Percentiles rank a stretch among this genome's conserved stretches.
Evolutionary conservation across 495 filamentous ascomycete genomes (phyloP).

Genomic region (Aspergillus incahuasiensis): DNA sequence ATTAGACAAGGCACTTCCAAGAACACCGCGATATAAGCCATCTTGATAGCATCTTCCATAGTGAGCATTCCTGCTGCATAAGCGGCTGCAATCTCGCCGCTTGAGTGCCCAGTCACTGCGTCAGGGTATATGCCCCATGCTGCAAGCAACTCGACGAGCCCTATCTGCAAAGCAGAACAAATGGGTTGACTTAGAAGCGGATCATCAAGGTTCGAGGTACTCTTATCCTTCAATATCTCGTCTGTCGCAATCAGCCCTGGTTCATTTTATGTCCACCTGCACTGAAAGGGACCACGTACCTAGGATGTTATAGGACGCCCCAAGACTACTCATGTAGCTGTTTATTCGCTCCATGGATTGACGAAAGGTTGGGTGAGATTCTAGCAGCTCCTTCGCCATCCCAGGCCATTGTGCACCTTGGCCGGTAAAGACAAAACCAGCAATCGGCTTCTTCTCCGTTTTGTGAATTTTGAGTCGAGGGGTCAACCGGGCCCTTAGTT

Average conservation of each 20-base stretch:
- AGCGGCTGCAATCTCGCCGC: constrained; percentile 40
- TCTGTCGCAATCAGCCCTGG: neutral
- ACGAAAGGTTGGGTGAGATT: constrained; percentile 23
- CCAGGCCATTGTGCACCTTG: constrained; percentile 41
- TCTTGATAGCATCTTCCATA: constrained; percentile 25
- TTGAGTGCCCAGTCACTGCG: constrained; percentile 36
- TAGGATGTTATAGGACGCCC: constrained; percentile 2
- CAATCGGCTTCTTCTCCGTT: constrained; percentile 15
- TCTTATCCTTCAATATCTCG: neutral
- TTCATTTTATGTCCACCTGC: neutral
- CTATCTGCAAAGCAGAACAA: constrained; percentile 37
- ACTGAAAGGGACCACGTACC: neutral
- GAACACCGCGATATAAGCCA: constrained; percentile 36
- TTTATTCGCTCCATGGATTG: constrained; percentile 18
- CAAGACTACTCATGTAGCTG: constrained; percentile 15
- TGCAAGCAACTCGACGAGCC: constrained; percentile 28
- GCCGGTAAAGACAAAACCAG: constrained; percentile 34
- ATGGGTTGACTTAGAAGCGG: constrained; percentile 27
- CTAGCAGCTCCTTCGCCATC: constrained; percentile 32
- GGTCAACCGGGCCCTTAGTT: too few relatives aligned
- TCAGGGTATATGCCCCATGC: constrained; percentile 30
- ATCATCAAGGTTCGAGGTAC: neutral
- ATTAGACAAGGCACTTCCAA: constrained; percentile 13
- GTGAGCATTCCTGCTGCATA: constrained; percentile 29
- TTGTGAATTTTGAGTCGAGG: constrained; percentile 25